Evolutionary conservation across 768 basidiomycete species (phyloP), one percentile per base, ranked within the genome.

Genomic region (Mycena olivaceomarginata): DNA sequence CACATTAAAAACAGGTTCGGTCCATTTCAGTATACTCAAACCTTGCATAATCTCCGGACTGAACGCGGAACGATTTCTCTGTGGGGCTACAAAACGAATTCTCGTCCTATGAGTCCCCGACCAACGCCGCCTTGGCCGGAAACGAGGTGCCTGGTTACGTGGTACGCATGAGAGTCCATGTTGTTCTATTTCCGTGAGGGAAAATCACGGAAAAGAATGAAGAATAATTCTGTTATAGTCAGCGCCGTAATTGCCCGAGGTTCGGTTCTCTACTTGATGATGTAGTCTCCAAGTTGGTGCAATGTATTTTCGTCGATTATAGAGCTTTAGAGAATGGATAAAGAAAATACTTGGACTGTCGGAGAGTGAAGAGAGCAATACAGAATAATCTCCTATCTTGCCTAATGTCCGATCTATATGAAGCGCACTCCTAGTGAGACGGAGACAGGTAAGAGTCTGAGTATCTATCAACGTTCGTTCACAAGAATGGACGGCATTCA

Each of bases 11-110:
- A 56, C n/a, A 56, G n/a, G 53, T 56, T 56, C 53, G n/a, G n/a
- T n/a, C 53, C 53, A 56, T 56, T 56, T 56, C 6, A 56, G 53
- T 11, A 22, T 56, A 56, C n/a, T 22, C 53, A 56, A 56, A 56
- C n/a, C 20, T 56, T 56, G 53, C 53, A 56, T 56, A 56, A 56
- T 56, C 53, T 56, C n/a, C 53, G 53, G 22, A 56, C n/a, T 56
- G 53, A 56, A 22, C 53, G 53, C 53, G 53, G 53, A 22, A 56
- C 53, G 18, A 56, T 56, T 56, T 56, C 53, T 56, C 53, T n/a
- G 53, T 22, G 53, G 53, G 53, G 53, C 53, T 56, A 56, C 53
- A 56, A 56, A 45, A 56, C 22, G 53, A 56, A 56, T 56, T 56
- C 53, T 22, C 11, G 53, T 22, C 53, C 53, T 56, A 56, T 8